Base-by-base conservation (phyloP, 805 yeast genomes). In the Zygotorulaspora sp. region DNA sequence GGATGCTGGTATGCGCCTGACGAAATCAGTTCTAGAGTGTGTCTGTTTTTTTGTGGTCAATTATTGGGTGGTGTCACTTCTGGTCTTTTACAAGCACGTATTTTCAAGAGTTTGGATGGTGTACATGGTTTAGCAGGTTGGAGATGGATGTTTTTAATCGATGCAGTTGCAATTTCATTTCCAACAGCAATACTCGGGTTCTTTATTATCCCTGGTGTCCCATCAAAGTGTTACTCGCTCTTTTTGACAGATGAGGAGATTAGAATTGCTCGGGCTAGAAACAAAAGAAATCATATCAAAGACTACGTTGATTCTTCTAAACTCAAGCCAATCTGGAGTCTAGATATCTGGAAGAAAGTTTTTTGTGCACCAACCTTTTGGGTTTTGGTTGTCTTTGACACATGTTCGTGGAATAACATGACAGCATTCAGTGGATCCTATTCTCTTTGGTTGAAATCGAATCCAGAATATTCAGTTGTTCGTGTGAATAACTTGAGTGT, bases 141-240 rank as follows among this genome's bases (percentile, higher is more conserved):
- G 86, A 70, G 78, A 57, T 80, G 85, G 86, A 71, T 77, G 61
- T 77, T 75, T 49, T 69, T 79, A 34, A 68, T 80, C 38, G 84
- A 80, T 56, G 81, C 84, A 16, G 61, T 78, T 38, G 66, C 65
- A 50, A 44, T 63, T 53, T 56, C 73, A 12, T 46, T 77, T 18
- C 75, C 73, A 12, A 71, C 77, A 20, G 77, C 75, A 3, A 24
- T 77, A 11, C 45, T 70, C 26, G 80, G 80, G 0, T 64, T 65
- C 43, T 62, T 68, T 36, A 55, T 66, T 3, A 64, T 74, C 35
- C 81, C 80, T 4, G 79, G 76, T 32, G 77, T 85, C 9, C 88
- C 89, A 10, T 67, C 71, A 14, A 66, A 68, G 37, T 74, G 81
- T 52, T 75, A 76, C 44, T 73, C 80, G 1, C 53, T 73, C 14